Evolutionary conservation across 2,329 filamentous ascomycete genomes (phyloP), one percentile per base, ranked within the genome.

Genomic region (Parascedosporium putredinis): DNA sequence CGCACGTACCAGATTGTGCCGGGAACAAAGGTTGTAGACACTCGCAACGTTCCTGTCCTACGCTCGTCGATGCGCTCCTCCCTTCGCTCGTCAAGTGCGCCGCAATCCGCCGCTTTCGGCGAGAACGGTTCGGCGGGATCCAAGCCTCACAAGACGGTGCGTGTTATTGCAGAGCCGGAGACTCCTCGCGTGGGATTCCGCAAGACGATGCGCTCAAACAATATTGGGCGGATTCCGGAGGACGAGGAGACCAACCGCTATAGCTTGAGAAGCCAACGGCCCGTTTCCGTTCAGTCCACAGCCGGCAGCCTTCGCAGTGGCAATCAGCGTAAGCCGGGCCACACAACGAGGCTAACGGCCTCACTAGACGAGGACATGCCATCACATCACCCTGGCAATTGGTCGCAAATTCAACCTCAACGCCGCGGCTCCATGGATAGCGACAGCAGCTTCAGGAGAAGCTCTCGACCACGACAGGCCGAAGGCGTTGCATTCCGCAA

Each of bases 391-490:
- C 24, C 36, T 5, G 12, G 23, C 12, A 29, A 23, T 10, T 49
- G 47, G 47, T 12, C 43, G 16, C 33, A 25, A 3, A 23, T 47
- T 27, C 47, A 45, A 27, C 33, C 50, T 20, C 51, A 49, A 23
- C 53, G 51, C 2, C 52, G 50, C 7, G 50, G 36, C 4, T 55
- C 54, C 2, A 47, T 49, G 16, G 54, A 53, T 29, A 55, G 54
- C 31, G 53, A 87, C 42, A 95, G 86, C 66, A 95, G 88, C 62
- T 95, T 95, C 69, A 84, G 79, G 59, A 83, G 87, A 24, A 66
- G 71, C 40, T 75, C 38, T 22, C 38, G 77, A 53, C 67, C 74
- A 33, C 61, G 68, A 47, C 61, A 64, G 5, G 65, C 66, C 36
- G 65, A 72, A 40, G 72, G 73, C 0, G 76, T 80, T 49, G 75